Evolutionary conservation across 257 asterid genomes (phyloP).

Genomic region (Primulina tabacum): DNA sequence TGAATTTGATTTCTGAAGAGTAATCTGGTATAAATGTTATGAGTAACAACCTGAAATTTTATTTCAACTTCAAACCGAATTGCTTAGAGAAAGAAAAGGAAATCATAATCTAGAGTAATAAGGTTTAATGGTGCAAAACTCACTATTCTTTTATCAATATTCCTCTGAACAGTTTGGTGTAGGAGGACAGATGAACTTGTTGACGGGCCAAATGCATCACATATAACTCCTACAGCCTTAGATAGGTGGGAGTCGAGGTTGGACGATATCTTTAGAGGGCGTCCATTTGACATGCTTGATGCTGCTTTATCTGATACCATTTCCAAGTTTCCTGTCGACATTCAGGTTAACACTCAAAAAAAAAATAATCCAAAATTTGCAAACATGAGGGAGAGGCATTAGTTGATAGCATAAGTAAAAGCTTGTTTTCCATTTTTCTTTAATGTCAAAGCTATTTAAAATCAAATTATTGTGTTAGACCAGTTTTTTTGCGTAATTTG

Average conservation of each 20-base stretch:
- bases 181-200: slow-evolving; percentile 98
- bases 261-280: slow-evolving; percentile 77
- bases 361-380: too few relatives aligned
- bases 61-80: background rate
- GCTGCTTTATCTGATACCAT: slow-evolving; percentile 93
- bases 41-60: background rate
- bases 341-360: slow-evolving; percentile 54
- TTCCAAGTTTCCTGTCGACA: slow-evolving; percentile 74
- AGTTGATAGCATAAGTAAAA: background rate
- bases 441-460: background rate
- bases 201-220: slow-evolving; percentile 98
- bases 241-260: slow-evolving; percentile 95
- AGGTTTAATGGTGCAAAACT: background rate
- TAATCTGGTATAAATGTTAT: background rate
- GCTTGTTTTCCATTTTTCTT: background rate
- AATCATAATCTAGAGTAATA: slow-evolving; percentile 3
- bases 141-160: slow-evolving; percentile 4
- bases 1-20: background rate
- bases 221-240: slow-evolving; percentile 83
- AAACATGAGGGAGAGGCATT: background rate
- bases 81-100: background rate
- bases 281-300: slow-evolving; percentile 97
- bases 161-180: slow-evolving; percentile 75
- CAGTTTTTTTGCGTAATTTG: too few relatives aligned
- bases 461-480: background rate